Conservation (phyloP, 768 basidiomycete species). For the Termitomyces sp. region DNA sequence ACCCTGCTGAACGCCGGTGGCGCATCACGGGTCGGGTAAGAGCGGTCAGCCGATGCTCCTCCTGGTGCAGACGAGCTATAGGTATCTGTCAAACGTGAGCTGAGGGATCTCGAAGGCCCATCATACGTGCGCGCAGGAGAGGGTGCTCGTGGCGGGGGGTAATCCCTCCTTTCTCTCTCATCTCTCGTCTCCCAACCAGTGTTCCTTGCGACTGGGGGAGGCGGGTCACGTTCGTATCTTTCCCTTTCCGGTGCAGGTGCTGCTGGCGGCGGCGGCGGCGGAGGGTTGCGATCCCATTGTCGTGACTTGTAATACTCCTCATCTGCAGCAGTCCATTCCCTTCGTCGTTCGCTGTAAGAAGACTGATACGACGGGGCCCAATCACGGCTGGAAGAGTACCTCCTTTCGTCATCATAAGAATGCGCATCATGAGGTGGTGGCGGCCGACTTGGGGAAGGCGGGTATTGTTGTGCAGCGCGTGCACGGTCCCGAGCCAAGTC, state of each 20-base stretch:
- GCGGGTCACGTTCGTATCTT: slow-evolving; percentile 33
- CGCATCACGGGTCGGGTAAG: slow-evolving; percentile 11
- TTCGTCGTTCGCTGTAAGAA: slow-evolving; percentile 21
- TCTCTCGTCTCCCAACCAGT: slow-evolving; percentile 39
- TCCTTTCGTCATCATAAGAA: slow-evolving; percentile 33
- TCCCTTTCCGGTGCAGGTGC: slow-evolving; percentile 26
- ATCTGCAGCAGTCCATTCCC: slow-evolving; percentile 27
- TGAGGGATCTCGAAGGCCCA: slow-evolving; percentile 8
- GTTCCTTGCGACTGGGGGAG: slow-evolving; percentile 11
- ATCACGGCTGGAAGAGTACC: slow-evolving; percentile 28
- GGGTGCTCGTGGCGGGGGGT: slow-evolving; percentile 14
- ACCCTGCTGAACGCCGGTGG: slow-evolving; percentile 32
- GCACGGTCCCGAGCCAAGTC: slow-evolving; percentile 29
- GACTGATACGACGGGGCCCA: slow-evolving; percentile 19
- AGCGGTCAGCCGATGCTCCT: slow-evolving; percentile 9
- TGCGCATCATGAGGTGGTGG: slow-evolving; percentile 23
- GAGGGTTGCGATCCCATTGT: slow-evolving; percentile 29
- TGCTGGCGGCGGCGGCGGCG: slow-evolving; percentile 18
- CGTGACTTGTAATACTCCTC: slow-evolving; percentile 38
- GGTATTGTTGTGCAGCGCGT: slow-evolving; percentile 25
- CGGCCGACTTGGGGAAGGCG: slow-evolving; percentile 17
- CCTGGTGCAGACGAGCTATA: slow-evolving; percentile 6
- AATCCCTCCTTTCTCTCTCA: slow-evolving; percentile 33
- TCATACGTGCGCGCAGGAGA: slow-evolving; percentile 17
- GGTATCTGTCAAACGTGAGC: slow-evolving; percentile 18